These are phyloP conservation scores for Candida vaughaniae DNA, from an alignment of 805 yeast species.

Conservation along the genomic window DNA sequence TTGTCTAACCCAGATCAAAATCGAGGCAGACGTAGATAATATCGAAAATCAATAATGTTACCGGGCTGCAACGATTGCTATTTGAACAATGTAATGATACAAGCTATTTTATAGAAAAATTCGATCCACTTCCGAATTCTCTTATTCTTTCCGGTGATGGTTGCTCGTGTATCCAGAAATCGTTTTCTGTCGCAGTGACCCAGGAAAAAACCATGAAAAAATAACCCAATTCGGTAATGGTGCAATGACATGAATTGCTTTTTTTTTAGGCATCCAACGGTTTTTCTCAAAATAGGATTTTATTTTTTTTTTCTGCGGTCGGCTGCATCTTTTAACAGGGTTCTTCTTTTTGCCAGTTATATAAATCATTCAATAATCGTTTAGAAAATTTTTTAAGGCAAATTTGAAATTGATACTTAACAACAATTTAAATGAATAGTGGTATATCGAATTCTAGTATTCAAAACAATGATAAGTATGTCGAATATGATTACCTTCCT, in stretches of 20 bases:
- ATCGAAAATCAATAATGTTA: too few species aligned
- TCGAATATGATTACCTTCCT: conserved; percentile 7
- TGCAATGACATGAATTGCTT: not conserved
- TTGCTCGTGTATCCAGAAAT: not conserved
- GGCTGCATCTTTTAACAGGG: not conserved
- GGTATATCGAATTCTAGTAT: too few species aligned
- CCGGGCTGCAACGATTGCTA: not conserved
- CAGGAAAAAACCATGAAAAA: too few species aligned
- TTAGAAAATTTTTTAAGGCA: not conserved
- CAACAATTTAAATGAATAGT: too few species aligned
- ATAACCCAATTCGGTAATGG: not conserved
- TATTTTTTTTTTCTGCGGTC: not conserved
- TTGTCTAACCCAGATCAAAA: too few species aligned
- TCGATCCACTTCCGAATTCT: not conserved
- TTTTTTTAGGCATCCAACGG: not conserved
- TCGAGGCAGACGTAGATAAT: too few species aligned
- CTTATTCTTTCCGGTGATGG: not conserved
- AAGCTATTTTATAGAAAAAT: not conserved
- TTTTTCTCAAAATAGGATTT: too few species aligned
- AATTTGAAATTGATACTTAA: too few species aligned
- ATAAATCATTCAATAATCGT: too few species aligned
- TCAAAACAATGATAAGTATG: too few species aligned
- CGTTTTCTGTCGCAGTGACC: not conserved
- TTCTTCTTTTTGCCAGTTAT: not conserved
- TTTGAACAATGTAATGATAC: not conserved